phyloP scores from a whole-genome alignment of 2,329 filamentous ascomycete species.

The Curvularia eragrostidis region DNA sequence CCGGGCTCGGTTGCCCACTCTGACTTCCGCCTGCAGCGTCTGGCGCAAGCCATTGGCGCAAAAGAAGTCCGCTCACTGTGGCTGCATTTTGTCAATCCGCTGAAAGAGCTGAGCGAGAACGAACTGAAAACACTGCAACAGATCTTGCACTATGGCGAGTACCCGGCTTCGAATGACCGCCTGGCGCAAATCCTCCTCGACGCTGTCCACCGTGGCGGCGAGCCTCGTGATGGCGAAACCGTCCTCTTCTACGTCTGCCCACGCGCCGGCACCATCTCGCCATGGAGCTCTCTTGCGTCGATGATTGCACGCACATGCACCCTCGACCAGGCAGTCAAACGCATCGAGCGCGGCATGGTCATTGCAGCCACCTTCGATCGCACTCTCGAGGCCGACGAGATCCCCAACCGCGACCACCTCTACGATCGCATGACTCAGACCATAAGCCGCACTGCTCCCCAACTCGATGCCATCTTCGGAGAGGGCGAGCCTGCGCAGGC shows the following conservation, averaged over 20 bases:
- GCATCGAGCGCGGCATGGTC: slow-evolving; percentile 86
- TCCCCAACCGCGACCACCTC: slow-evolving; percentile 72
- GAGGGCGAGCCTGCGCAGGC: slow-evolving; percentile 70
- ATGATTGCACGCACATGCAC: slow-evolving; percentile 93
- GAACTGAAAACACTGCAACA: slow-evolving; percentile 63
- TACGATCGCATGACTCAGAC: slow-evolving; percentile 97
- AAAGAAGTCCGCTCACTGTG: slow-evolving; percentile 57
- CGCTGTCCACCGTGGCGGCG: slow-evolving; percentile 57
- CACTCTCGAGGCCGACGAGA: slow-evolving; percentile 57
- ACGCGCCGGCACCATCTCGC: slow-evolving; percentile 81
- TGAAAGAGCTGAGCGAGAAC: slow-evolving; percentile 48
- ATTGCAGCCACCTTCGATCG: slow-evolving; percentile 70
- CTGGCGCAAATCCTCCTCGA: slow-evolving; percentile 56
- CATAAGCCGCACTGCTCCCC: slow-evolving; percentile 70
- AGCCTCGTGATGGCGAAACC: slow-evolving; percentile 59
- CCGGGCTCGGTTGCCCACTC: slow-evolving; percentile 63
- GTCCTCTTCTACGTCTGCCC: slow-evolving; percentile 76
- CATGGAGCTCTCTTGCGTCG: slow-evolving; percentile 97
- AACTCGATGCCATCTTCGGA: slow-evolving; percentile 78
- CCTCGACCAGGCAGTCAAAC: slow-evolving; percentile 71
- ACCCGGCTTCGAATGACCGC: slow-evolving; percentile 55
- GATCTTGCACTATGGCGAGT: slow-evolving; percentile 66
- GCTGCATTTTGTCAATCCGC: slow-evolving; percentile 59
- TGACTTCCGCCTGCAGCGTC: slow-evolving; percentile 56
- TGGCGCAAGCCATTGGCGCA: slow-evolving; percentile 56